Base-by-base conservation (phyloP, 2,329 filamentous ascomycete species). In the Aspergillus tanneri region DNA sequence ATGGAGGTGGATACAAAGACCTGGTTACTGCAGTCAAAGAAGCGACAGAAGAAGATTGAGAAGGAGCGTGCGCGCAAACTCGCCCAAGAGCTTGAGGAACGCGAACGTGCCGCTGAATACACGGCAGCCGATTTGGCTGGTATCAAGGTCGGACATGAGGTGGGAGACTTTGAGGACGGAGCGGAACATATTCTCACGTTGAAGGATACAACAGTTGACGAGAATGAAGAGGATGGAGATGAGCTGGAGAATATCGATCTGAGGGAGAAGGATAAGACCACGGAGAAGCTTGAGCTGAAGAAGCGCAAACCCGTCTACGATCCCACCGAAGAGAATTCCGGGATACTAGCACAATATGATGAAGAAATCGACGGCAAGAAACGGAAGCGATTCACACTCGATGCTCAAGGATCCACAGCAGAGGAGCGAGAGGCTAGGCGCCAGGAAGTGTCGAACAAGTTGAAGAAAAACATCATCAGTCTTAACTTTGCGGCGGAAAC, bases 281-380 rank as follows among this genome's bases (percentile, higher is more conserved):
- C 70, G 24, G 88, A 96, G 61, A 86, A 82, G 58, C 74, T 96
- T 10, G 85, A 93, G 34, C 72, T 91, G 32, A 96, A 97, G 75
- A 96, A 95, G 78, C 90, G 90, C 69, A 88, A 86, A 64, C 86
- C 87, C 0, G 85, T 84, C 1, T 99, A 99, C 68, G 89, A 99
- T 60, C 91, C 92, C 0, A 86, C 85, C 25, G 85, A 87, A 22
- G 80, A 80, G 19, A 85, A 81, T 10, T 76, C 85, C 49, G 79
- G 79, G 14, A 84, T 99, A 19, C 73, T 99, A 34, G 83, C 88
- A 11, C 92, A 99, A 59, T 99, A 99, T 64, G 93, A 97, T 60
- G 93, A 97, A 55, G 92, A 96, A 63, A 95, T 96, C 44, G 82
- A 87, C 27, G 90, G 90, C 46, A 96, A 95, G 72, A 93, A 95